Evolutionary conservation across 306 rosid genomes (phyloP).

Genomic region (Prunus armeniaca): DNA sequence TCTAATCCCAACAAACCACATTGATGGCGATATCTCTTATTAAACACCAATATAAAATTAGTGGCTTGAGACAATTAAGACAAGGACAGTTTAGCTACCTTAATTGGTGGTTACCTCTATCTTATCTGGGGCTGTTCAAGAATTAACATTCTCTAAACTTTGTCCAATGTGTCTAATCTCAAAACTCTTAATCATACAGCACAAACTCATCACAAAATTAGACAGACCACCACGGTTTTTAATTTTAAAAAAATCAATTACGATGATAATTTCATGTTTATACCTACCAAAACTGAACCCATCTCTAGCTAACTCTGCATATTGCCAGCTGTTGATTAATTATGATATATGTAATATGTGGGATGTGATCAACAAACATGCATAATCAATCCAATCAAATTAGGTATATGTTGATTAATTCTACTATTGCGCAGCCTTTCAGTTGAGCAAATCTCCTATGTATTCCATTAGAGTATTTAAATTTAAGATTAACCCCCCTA

Average conservation of each 20-base stretch:
- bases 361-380: not conserved
- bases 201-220: not conserved
- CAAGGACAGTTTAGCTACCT: conserved; percentile 51
- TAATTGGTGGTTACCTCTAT: conserved; percentile 13
- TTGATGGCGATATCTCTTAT: conserved; percentile 34
- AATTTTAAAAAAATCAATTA: too few species aligned
- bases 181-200: not conserved
- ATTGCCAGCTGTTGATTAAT: not conserved
- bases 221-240: too few species aligned
- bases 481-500: not conserved
- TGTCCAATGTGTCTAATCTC: not conserved
- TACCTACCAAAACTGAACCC: not conserved
- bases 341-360: not conserved
- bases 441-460: not conserved
- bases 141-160: conserved; percentile 12
- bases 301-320: not conserved
- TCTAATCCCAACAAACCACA: conserved; percentile 35
- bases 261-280: not conserved
- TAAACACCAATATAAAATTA: conserved; percentile 11
- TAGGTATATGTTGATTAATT: conserved; percentile 15
- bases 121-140: conserved; percentile 16
- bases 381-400: conserved; percentile 19
- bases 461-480: not conserved
- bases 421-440: conserved; percentile 10
- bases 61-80: conserved; percentile 29